A percentile compares a stretch with the other conserved stretches of the same genome.
Conservation (phyloP, 2,329 filamentous ascomycete genomes). For the Hypoxylon sp. region DNA sequence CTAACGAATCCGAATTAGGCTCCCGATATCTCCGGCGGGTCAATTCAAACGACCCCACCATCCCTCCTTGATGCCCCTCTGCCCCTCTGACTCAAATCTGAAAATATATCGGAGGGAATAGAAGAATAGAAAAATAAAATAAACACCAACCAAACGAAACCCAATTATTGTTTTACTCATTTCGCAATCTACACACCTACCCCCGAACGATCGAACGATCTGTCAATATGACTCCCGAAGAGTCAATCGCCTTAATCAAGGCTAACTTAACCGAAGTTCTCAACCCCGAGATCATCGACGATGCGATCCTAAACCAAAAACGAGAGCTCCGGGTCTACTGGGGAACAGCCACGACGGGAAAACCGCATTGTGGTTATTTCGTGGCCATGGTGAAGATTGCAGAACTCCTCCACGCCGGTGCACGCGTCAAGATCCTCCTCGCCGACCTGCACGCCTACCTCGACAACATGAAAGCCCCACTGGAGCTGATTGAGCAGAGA, state of each 20-base stretch:
- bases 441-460: slow-evolving; percentile 81
- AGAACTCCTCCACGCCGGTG: slow-evolving; percentile 84
- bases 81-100: slow-evolving; percentile 36
- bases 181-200: slow-evolving; percentile 1
- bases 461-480: slow-evolving; percentile 84
- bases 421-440: slow-evolving; percentile 81
- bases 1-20: too few relatives aligned
- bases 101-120: slow-evolving; percentile 7
- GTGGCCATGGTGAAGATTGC: slow-evolving; percentile 90
- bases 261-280: slow-evolving; percentile 84
- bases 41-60: slow-evolving; percentile 13
- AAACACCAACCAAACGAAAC: background rate
- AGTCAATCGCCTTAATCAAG: slow-evolving; percentile 78
- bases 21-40: slow-evolving; percentile 33
- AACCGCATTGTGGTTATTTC: slow-evolving; percentile 89
- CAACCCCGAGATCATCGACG: slow-evolving; percentile 83
- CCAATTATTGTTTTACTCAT: background rate
- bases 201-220: background rate
- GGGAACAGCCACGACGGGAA: slow-evolving; percentile 74
- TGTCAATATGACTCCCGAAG: slow-evolving; percentile 55
- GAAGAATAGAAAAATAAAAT: slow-evolving; percentile 3
- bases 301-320: slow-evolving; percentile 71
- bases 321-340: slow-evolving; percentile 83
- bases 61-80: slow-evolving; percentile 30
- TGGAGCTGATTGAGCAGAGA: slow-evolving; percentile 84